Conservation (phyloP, 2,329 filamentous ascomycete genomes). For the Arthrinium phaeospermum region DNA sequence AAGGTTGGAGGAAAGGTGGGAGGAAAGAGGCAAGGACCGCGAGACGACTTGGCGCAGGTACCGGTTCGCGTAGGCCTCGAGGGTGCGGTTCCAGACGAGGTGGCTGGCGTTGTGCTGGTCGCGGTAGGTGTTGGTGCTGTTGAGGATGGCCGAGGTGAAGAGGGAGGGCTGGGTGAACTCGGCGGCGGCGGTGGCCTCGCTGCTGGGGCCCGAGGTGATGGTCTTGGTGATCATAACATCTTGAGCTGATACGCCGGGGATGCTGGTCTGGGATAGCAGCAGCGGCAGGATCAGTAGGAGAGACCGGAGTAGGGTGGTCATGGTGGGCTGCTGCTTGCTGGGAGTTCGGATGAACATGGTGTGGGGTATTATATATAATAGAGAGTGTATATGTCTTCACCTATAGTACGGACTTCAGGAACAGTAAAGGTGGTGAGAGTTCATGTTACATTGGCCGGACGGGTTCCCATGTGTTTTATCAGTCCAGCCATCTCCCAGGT, state of each 20-base stretch:
- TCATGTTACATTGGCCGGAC: neutral
- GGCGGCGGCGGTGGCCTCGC: slow-evolving; percentile 31
- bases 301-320: neutral
- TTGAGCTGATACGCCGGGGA: slow-evolving; percentile 30
- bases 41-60: slow-evolving; percentile 48
- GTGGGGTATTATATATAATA: neutral
- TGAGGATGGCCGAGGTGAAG: slow-evolving; percentile 63
- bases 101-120: slow-evolving; percentile 62
- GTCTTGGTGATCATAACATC: slow-evolving; percentile 32
- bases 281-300: neutral
- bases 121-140: slow-evolving; percentile 71
- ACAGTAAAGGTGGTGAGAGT: neutral
- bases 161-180: slow-evolving; percentile 40
- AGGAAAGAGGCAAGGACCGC: neutral
- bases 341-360: neutral
- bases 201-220: slow-evolving; percentile 25
- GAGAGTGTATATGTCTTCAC: neutral
- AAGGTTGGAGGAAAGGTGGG: too few species aligned
- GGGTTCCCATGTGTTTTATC: neutral
- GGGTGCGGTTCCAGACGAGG: slow-evolving; percentile 69
- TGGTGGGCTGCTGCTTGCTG: neutral
- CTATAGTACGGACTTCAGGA: neutral
- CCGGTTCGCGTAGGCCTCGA: slow-evolving; percentile 56
- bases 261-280: slow-evolving; percentile 19
- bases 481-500: neutral